Conservation (phyloP, 139 green algal species). For the Auxenochlorella pyrenoidosa region DNA sequence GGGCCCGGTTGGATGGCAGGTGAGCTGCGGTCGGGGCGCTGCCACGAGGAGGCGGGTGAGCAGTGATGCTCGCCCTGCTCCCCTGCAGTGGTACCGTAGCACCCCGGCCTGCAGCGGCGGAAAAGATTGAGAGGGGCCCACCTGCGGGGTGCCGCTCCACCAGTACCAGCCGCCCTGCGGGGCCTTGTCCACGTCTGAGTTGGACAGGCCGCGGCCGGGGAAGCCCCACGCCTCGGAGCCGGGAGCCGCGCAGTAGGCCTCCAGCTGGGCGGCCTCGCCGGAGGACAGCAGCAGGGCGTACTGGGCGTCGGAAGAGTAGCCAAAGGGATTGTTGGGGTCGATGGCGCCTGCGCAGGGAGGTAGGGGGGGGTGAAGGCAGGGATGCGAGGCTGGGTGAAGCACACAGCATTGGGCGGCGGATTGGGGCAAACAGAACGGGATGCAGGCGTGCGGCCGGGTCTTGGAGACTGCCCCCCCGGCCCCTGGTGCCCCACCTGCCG, state of each 20-base stretch:
- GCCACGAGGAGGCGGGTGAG: too few relatives aligned
- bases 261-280: constrained; percentile 52
- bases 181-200: constrained; percentile 18
- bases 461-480: background rate
- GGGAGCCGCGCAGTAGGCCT: constrained; percentile 52
- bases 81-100: too few relatives aligned
- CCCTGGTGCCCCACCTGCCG: background rate
- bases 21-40: too few relatives aligned
- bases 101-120: too few relatives aligned
- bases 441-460: background rate
- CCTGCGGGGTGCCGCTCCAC: constrained; percentile 62
- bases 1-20: too few relatives aligned
- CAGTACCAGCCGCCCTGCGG: constrained; percentile 61
- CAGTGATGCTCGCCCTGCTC: too few relatives aligned
- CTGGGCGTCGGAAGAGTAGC: constrained; percentile 13
- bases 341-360: constrained; percentile 7
- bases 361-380: background rate
- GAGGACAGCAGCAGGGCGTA: constrained; percentile 39
- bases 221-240: constrained; percentile 60
- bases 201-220: constrained; percentile 30
- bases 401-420: background rate
- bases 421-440: too few relatives aligned
- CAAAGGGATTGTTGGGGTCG: constrained; percentile 36
- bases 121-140: too few relatives aligned
- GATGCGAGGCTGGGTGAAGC: background rate